These are phyloP conservation scores for Melastoma malabathricum DNA, from an alignment of 345 rosid genomes.

Conservation along the genomic window DNA sequence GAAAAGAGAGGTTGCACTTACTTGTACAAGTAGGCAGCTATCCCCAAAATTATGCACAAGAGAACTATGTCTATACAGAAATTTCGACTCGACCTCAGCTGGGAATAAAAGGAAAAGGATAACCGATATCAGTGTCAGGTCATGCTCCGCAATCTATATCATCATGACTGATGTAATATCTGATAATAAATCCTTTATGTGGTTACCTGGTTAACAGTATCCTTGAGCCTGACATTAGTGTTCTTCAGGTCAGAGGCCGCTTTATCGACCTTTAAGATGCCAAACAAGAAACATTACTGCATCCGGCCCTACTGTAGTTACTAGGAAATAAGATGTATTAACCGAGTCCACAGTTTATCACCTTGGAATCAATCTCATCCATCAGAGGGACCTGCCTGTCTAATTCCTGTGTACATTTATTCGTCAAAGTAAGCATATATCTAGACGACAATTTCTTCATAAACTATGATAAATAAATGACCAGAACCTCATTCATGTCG, in stretches of 20 bases:
- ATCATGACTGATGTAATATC: background rate
- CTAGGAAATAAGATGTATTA: too few relatives aligned
- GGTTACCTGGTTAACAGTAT: slow-evolving; percentile 87
- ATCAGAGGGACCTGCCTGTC: slow-evolving; percentile 95
- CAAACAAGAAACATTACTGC: slow-evolving; percentile 1
- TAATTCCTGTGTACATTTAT: slow-evolving; percentile 48
- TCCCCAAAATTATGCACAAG: slow-evolving; percentile 77
- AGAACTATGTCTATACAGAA: slow-evolving; percentile 91
- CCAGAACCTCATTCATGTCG: slow-evolving; percentile 90
- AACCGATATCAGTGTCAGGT: slow-evolving; percentile 11
- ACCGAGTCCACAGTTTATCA: slow-evolving; percentile 8
- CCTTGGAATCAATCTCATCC: slow-evolving; percentile 99
- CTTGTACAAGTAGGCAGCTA: slow-evolving; percentile 99
- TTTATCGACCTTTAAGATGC: slow-evolving; percentile 55
- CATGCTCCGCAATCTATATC: too few relatives aligned
- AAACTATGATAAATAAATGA: slow-evolving; percentile 4
- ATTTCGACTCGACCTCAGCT: slow-evolving; percentile 97
- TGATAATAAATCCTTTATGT: background rate
- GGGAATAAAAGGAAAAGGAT: slow-evolving; percentile 18
- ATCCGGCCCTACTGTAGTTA: too few relatives aligned
- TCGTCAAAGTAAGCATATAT: slow-evolving; percentile 7
- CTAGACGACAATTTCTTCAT: background rate
- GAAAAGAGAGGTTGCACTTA: slow-evolving; percentile 25
- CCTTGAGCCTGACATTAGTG: slow-evolving; percentile 89
- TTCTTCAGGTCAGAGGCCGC: slow-evolving; percentile 91